Base-by-base conservation (phyloP, 2,329 filamentous ascomycete genomes). In the Ceratocystis colombiana region DNA sequence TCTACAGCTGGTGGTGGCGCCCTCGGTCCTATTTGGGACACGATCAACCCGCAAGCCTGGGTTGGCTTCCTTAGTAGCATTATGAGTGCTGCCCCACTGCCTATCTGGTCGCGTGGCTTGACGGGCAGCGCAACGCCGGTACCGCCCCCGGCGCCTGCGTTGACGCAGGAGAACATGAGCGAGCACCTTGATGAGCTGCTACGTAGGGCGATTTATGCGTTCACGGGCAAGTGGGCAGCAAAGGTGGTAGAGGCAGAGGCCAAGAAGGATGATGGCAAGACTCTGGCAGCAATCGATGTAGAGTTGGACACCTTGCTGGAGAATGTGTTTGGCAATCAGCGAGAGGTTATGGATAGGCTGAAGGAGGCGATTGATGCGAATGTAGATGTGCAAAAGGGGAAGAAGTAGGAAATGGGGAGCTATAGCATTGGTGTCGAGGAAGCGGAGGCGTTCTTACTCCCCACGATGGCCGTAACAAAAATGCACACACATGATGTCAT, bases 11-110 rank as follows among this genome's bases (percentile, higher is more conserved):
- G 75, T 12, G 73, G 76, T 25, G 76, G 78, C 2, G 75, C 76
- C 5, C 86, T 87, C 71, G 76, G 79, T 17, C 83, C 83, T 68
- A 86, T 87, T 50, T 87, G 84, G 84, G 82, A 85, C 64, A 83
- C 82, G 0, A 78, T 87, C 12, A 85, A 78, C 71, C 81, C 78
- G 1, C 79, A 82, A 68, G 82, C 81, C 69, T 79, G 80, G 75
- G 76, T 84, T 61, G 83, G 83, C n/a, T 78, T 85, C 68, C 81
- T 87, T 69, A 79, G 79, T 62, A 79, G 77, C 68, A 79, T 84
- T 61, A 79, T 85, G n/a, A 80, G 81, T 1, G 64, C 57, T 8
- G 64, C 67, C 1, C 66, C 67, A n/a, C 79, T 82, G 64, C 64
- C 82, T 44, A 72, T 83, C 53, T 84, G 78, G 78, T 80, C 74